phyloP scores from a whole-genome alignment of 75 land plant species.

The Larix kaempferi region DNA sequence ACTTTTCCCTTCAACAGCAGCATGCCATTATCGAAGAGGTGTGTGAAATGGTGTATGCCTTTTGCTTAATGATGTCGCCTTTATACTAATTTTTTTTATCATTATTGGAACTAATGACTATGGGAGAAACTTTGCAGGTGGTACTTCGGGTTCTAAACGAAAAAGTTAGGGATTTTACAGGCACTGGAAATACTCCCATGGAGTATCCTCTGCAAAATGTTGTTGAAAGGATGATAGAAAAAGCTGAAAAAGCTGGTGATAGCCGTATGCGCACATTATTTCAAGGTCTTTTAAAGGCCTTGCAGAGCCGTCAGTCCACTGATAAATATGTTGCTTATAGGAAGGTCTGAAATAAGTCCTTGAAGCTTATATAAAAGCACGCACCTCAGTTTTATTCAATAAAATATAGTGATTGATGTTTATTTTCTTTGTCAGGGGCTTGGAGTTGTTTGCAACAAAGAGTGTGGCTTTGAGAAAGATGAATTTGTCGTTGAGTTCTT shows the following conservation, averaged over 20 bases:
- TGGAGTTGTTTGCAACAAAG: constrained; percentile 98
- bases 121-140: constrained; percentile 23
- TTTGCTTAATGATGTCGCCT: not conserved
- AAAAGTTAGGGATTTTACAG: constrained; percentile 85
- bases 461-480: constrained; percentile 75
- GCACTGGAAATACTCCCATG: constrained; percentile 89
- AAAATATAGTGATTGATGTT: constrained; percentile 2
- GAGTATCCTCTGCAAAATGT: constrained; percentile 73
- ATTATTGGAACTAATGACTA: not conserved
- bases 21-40: constrained; percentile 92
- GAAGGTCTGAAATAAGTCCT: constrained; percentile 53
- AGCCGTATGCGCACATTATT: constrained; percentile 34
- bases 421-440: constrained; percentile 63
- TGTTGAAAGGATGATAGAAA: constrained; percentile 52
- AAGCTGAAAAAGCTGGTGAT: constrained; percentile 48
- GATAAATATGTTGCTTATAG: constrained; percentile 97
- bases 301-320: constrained; percentile 53
- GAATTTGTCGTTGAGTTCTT: constrained; percentile 99
- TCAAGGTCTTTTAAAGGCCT: constrained; percentile 57
- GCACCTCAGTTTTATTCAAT: not conserved
- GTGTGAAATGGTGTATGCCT: constrained; percentile 6
- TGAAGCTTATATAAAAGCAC: not conserved
- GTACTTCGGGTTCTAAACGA: constrained; percentile 72
- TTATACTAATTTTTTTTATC: not conserved
- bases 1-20: constrained; percentile 52